These are phyloP conservation scores for Trichoderma parareesei DNA, from an alignment of 495 filamentous ascomycete species.

Conservation along the genomic window DNA sequence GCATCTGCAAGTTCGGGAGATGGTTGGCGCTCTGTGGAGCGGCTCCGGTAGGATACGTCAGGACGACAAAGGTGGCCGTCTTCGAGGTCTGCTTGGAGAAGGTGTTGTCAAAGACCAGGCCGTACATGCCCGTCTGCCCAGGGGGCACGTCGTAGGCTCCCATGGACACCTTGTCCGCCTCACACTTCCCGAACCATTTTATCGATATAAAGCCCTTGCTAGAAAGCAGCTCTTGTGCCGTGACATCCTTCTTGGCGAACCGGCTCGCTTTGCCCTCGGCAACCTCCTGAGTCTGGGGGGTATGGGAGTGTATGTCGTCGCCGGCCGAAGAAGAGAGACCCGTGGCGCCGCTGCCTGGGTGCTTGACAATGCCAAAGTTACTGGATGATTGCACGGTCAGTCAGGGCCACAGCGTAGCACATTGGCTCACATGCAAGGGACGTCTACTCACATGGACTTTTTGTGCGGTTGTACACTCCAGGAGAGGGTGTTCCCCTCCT, in stretches of 20 bases:
- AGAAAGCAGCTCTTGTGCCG: constrained; percentile 72
- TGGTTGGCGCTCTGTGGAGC: constrained; percentile 74
- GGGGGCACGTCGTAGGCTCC: constrained; percentile 73
- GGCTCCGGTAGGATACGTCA: constrained; percentile 81
- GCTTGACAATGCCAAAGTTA: constrained; percentile 96
- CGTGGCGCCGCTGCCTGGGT: constrained; percentile 64
- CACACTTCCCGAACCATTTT: constrained; percentile 87
- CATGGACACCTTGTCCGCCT: constrained; percentile 90
- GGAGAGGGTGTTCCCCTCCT: constrained; percentile 82
- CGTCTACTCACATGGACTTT: constrained; percentile 65
- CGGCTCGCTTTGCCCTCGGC: constrained; percentile 29
- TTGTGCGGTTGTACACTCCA: constrained; percentile 97
- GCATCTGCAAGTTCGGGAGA: constrained; percentile 46
- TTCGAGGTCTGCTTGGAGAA: constrained; percentile 95
- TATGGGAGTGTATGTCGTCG: constrained; percentile 36
- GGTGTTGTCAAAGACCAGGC: constrained; percentile 95
- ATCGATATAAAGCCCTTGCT: constrained; percentile 79
- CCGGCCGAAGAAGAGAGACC: constrained; percentile 43
- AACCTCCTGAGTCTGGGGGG: constrained; percentile 36
- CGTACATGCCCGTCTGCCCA: constrained; percentile 83
- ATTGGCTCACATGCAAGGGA: background rate
- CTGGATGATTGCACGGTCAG: constrained; percentile 23
- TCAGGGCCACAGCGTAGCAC: background rate
- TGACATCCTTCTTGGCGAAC: constrained; percentile 42
- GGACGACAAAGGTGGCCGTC: constrained; percentile 84